Base-by-base conservation (phyloP, 306 rosid species). In the Trifolium dubium region DNA sequence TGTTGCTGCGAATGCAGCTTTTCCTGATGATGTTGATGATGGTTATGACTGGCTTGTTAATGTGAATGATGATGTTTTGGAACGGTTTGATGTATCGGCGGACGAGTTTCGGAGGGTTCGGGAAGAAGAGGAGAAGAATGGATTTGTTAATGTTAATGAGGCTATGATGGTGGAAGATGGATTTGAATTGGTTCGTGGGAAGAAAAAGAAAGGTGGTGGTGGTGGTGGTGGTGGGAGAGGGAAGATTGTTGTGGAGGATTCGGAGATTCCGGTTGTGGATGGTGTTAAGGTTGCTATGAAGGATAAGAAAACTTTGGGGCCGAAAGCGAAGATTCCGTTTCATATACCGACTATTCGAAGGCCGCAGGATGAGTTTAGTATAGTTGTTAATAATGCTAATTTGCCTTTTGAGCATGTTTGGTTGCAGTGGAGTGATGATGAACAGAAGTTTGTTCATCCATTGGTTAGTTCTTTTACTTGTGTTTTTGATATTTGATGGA, bases 331-430 rank as follows among this genome's bases (percentile, higher is more conserved):
- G 81, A 87, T 92, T 6, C 94, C 98, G 1, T 94, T 94, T 81
- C 98, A 94, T 75, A 85, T 91, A 67, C 96, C 98, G 5, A 78
- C 90, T 0, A 91, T 94, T 69, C 76, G 74, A 54, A 89, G 83
- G 82, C 96, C 98, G 58, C 98, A 94, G 71, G 92, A 88, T 11
- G 95, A 88, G 88, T 88, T 71, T 53, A 85, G 14, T 19, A 88
- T 94, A 56, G 3, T 88, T 70, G 91, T 89, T 59, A 88, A 94
- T 61, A 94, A 94, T 83, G 47, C 83, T 0, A 91, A 91, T 74
- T 72, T 83, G 77, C 95, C 92, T 1, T 94, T 89, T 76, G 92
- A 86, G 70, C 98, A 94, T 86, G 96, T 94, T 64, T 94, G 97
- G 98, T 64, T 94, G 89, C 85, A 86, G 81, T 87, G 85, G 79